phyloP scores from a whole-genome alignment of 176 grass and related monocot genomes.

The Chloris gayana region DNA sequence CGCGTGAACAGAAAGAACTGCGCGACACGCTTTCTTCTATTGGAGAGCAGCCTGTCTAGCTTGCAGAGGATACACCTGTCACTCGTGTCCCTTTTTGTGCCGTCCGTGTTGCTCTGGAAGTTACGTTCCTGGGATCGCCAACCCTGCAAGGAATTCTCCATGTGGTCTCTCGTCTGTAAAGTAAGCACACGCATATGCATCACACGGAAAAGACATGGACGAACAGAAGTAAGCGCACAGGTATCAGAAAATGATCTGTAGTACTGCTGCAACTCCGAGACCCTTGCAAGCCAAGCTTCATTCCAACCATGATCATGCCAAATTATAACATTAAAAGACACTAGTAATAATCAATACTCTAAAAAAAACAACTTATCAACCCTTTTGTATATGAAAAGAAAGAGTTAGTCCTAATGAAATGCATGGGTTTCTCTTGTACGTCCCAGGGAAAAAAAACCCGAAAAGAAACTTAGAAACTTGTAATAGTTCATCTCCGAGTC shows the following conservation, averaged over 20 bases:
- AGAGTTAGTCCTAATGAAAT: no score
- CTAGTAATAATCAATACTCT: no score
- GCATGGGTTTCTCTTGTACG: neutral
- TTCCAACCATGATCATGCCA: neutral
- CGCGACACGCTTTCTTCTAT: neutral
- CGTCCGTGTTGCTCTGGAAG: neutral
- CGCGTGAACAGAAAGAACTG: neutral
- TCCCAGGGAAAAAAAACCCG: neutral
- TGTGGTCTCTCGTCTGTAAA: conserved; percentile 36
- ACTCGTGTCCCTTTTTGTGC: neutral
- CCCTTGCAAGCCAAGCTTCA: neutral
- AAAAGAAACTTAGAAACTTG: no score
- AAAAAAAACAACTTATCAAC: neutral
- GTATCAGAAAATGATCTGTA: neutral
- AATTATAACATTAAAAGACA: no score
- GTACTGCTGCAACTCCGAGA: neutral
- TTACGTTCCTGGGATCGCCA: conserved; percentile 23
- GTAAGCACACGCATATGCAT: neutral
- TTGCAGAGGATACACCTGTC: neutral
- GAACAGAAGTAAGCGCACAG: neutral
- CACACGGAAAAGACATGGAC: neutral
- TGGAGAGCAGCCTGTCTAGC: neutral
- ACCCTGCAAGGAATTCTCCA: conserved; percentile 24
- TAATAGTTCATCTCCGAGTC: no score
- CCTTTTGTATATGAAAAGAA: neutral